These are phyloP conservation scores for Allium cepa DNA, from an alignment of 106 monocot genomes.

Conservation along the genomic window DNA sequence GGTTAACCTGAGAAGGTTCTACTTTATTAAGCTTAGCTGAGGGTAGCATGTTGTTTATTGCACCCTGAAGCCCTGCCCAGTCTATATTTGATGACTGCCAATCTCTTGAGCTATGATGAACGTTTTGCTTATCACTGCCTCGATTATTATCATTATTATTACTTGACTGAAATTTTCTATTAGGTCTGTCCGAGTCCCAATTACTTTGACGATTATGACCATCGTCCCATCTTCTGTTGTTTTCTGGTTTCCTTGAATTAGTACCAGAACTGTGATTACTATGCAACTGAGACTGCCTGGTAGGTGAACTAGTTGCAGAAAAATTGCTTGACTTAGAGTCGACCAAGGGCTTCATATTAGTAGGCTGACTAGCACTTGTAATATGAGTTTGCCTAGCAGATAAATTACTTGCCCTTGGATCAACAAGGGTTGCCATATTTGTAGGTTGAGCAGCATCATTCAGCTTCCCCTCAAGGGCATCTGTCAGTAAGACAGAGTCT, in stretches of 20 bases:
- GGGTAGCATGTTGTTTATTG: slow-evolving; percentile 2
- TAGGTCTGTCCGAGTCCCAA: slow-evolving; percentile 11
- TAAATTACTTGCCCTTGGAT: background rate
- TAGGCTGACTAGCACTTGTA: background rate
- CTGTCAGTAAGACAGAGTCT: slow-evolving; percentile 44
- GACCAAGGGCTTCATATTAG: background rate
- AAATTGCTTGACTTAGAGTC: background rate
- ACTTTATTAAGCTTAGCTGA: background rate
- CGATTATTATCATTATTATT: background rate
- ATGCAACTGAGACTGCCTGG: background rate
- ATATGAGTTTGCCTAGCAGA: background rate
- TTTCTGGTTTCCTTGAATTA: slow-evolving; percentile 7
- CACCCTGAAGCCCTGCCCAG: slow-evolving; percentile 14
- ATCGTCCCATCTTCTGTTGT: slow-evolving; percentile 1
- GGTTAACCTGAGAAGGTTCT: no score
- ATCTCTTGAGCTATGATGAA: slow-evolving; percentile 12
- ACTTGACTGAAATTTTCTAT: background rate
- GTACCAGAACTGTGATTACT: slow-evolving; percentile 9
- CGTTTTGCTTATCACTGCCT: slow-evolving; percentile 17
- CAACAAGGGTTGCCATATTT: background rate
- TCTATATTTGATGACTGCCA: slow-evolving; percentile 11
- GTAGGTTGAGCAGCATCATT: slow-evolving; percentile 23
- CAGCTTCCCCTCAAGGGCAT: slow-evolving; percentile 54
- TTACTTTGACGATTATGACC: slow-evolving; percentile 7
- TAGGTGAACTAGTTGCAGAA: slow-evolving; percentile 3